Evolutionary conservation across 139 green algal species (phyloP).

Genomic region (Eudorina sp.): DNA sequence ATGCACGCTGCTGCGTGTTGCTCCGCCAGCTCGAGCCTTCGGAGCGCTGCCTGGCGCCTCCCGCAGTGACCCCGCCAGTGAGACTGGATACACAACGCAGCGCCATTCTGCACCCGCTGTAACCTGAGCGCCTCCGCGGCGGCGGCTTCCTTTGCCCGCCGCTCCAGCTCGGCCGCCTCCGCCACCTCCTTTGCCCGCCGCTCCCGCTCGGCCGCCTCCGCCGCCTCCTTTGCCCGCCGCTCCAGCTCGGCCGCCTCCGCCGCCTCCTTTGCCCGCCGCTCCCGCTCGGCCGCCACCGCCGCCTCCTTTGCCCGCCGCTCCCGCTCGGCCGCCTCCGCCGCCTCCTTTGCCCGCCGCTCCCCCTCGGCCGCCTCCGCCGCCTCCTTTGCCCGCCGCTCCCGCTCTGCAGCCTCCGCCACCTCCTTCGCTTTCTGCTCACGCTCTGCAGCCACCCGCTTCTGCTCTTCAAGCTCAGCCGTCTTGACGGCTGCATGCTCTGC

Average conservation of each 20-base stretch:
- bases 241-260: constrained; percentile 8
- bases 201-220: constrained; percentile 6
- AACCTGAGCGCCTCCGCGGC: constrained; percentile 3
- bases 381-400: not conserved
- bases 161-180: not conserved
- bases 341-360: not conserved
- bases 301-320: not conserved
- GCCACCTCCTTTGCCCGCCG: not conserved
- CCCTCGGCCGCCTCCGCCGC: not conserved
- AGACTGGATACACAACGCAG: not conserved
- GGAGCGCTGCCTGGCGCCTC: not conserved
- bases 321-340: not conserved
- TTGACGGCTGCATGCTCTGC: no score
- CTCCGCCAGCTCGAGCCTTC: not conserved
- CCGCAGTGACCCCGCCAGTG: constrained; percentile 20
- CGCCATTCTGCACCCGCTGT: not conserved
- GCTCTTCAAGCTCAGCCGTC: no score
- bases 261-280: not conserved
- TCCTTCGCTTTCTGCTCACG: not conserved
- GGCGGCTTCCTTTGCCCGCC: not conserved
- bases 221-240: not conserved
- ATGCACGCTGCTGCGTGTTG: not conserved
- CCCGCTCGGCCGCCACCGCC: not conserved
- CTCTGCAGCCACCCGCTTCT: not conserved
- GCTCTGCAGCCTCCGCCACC: not conserved